A percentile compares a stretch with the other conserved stretches of the same genome.
Evolutionary conservation across 2,329 filamentous ascomycete genomes (phyloP).

Genomic region (Apiospora phragmitis): DNA sequence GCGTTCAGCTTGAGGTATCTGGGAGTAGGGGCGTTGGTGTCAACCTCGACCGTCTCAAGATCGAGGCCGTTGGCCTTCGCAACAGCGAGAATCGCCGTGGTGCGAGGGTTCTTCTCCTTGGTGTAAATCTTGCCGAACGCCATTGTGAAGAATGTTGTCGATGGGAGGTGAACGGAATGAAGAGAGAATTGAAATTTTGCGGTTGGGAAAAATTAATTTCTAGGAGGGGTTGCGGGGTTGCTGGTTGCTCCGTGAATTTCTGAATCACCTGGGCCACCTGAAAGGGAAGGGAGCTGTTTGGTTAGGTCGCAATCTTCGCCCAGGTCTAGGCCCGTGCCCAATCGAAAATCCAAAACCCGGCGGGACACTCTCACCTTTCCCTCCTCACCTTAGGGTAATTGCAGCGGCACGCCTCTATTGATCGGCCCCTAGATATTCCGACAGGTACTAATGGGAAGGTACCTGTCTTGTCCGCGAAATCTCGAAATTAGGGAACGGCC

Average conservation of each 20-base stretch:
- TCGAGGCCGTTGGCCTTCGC: constrained; percentile 98
- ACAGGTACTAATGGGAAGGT: background rate
- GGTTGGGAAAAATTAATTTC: background rate
- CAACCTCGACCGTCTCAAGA: constrained; percentile 77
- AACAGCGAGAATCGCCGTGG: constrained; percentile 83
- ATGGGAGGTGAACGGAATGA: constrained; percentile 18
- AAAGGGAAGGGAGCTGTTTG: background rate
- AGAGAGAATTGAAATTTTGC: constrained; percentile 4
- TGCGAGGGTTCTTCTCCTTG: constrained; percentile 76
- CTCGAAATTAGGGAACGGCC: background rate
- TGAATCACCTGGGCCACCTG: background rate
- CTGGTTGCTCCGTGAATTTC: background rate
- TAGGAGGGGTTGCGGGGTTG: constrained; percentile 5
- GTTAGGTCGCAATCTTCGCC: background rate
- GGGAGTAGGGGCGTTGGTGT: constrained; percentile 62
- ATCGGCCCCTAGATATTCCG: background rate
- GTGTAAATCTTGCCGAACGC: constrained; percentile 98
- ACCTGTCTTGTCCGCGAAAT: background rate
- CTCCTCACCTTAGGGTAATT: background rate
- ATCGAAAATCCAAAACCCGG: background rate
- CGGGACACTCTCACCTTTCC: background rate
- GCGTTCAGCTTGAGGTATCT: constrained; percentile 87
- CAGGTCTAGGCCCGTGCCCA: constrained; percentile 1
- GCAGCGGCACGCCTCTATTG: background rate
- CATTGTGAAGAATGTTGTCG: constrained; percentile 55